Evolutionary conservation across 176 grass and related monocot genomes (phyloP).

Genomic region (Musa troglodytarum): DNA sequence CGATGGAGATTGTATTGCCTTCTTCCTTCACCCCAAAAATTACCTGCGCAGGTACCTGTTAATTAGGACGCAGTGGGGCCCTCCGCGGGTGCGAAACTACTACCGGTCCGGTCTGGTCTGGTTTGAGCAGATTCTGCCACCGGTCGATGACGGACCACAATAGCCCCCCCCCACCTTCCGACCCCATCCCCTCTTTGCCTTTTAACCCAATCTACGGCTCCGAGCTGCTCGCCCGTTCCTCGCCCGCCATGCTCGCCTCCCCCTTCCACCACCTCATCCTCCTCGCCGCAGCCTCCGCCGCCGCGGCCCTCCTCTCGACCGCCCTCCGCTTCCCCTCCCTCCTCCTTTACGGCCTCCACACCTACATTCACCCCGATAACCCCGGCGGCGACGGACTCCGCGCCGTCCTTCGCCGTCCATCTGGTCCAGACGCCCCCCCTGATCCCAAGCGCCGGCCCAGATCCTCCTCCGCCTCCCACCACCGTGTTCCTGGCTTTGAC

Average conservation of each 20-base stretch:
- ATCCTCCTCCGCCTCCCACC: conserved; percentile 4
- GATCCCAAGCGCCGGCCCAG: conserved; percentile 32
- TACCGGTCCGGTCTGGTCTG: too few species aligned
- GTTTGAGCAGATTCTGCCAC: too few species aligned
- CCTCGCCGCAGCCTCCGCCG: conserved; percentile 13
- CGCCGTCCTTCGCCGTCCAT: conserved; percentile 54
- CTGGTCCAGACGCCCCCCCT: background rate
- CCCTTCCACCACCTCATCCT: conserved; percentile 26
- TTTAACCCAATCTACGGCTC: too few species aligned
- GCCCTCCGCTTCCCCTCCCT: conserved; percentile 55
- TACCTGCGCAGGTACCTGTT: too few species aligned
- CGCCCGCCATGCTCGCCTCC: conserved; percentile 27
- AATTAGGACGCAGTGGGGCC: too few species aligned
- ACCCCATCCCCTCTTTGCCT: too few species aligned
- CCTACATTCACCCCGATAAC: conserved; percentile 91
- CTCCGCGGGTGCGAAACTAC: too few species aligned
- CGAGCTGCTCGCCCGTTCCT: conserved; percentile 13
- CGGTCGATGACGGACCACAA: too few species aligned
- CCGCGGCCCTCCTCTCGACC: conserved; percentile 13
- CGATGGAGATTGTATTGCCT: too few species aligned
- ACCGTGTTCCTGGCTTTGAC: conserved; percentile 27
- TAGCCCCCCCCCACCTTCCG: too few species aligned
- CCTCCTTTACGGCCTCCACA: conserved; percentile 63
- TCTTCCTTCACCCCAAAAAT: too few species aligned
- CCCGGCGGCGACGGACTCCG: conserved; percentile 42